phyloP scores from a whole-genome alignment of 352 stramenopile species.

The Pythium inflatum region DNA sequence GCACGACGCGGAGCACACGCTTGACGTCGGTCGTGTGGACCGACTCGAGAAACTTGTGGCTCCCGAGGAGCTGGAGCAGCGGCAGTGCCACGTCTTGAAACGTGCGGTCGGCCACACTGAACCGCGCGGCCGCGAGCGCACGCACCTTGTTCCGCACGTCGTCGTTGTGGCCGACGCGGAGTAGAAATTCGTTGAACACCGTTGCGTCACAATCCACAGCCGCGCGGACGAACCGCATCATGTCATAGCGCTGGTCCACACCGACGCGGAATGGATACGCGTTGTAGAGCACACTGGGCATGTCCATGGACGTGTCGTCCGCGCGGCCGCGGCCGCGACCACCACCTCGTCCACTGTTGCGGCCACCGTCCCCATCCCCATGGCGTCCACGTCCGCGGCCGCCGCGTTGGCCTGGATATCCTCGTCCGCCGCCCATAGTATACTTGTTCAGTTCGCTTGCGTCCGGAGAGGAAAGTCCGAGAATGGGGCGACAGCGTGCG shows the following conservation, averaged over 20 bases:
- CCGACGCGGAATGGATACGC: conserved; percentile 3
- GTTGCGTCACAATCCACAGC: conserved; percentile 1
- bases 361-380: background rate
- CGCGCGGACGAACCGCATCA: conserved; percentile 15
- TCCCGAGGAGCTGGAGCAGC: conserved; percentile 45
- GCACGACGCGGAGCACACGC: conserved; percentile 24
- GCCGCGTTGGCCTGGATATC: background rate
- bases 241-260: conserved; percentile 10
- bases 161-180: conserved; percentile 13
- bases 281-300: conserved; percentile 16
- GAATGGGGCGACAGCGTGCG: background rate
- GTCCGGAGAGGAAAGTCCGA: background rate
- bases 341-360: background rate
- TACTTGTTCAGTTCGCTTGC: background rate
- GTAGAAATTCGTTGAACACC: conserved; percentile 12
- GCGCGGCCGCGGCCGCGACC: background rate
- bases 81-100: conserved; percentile 30
- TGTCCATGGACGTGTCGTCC: conserved; percentile 6
- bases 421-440: background rate
- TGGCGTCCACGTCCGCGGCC: background rate
- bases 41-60: conserved; percentile 49
- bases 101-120: conserved; percentile 9
- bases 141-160: conserved; percentile 12
- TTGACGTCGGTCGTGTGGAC: conserved; percentile 34
- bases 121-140: conserved; percentile 2